A percentile compares a stretch with the other conserved stretches of the same genome.
Evolutionary conservation across 2,329 filamentous ascomycete genomes (phyloP).

Genomic region (Fusarium sp.): DNA sequence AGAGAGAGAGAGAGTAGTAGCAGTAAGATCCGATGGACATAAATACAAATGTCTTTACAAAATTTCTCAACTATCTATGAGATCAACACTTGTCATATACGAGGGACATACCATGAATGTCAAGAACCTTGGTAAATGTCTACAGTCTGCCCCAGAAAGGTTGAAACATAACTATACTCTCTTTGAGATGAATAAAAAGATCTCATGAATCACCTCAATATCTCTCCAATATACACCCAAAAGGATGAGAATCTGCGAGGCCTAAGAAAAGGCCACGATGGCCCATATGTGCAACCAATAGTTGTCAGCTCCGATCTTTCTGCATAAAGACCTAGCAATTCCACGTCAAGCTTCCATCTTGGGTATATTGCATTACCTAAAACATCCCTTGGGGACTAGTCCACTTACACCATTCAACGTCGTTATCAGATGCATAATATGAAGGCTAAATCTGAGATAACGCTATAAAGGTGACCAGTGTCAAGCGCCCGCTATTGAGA

Average conservation of each 20-base stretch:
- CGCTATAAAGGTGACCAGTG: slow-evolving; percentile 1
- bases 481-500: slow-evolving; percentile 14
- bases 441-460: slow-evolving; percentile 17
- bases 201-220: not conserved
- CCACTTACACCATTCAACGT: slow-evolving; percentile 21
- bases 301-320: not conserved
- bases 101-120: no score
- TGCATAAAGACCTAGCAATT: slow-evolving; percentile 13
- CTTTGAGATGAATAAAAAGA: no score
- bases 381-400: not conserved
- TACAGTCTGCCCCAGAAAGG: no score
- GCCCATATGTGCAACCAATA: not conserved
- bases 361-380: slow-evolving; percentile 14
- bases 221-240: not conserved
- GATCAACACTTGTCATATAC: no score
- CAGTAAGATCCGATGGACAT: no score
- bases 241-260: not conserved
- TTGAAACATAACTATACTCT: no score
- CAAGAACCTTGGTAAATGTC: no score
- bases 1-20: no score
- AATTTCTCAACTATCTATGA: no score
- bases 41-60: no score
- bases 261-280: not conserved
- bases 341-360: slow-evolving; percentile 2
- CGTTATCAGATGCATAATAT: slow-evolving; percentile 18